phyloP scores from a whole-genome alignment of 2,329 filamentous ascomycete genomes.

The Nigrospora sphaerica region DNA sequence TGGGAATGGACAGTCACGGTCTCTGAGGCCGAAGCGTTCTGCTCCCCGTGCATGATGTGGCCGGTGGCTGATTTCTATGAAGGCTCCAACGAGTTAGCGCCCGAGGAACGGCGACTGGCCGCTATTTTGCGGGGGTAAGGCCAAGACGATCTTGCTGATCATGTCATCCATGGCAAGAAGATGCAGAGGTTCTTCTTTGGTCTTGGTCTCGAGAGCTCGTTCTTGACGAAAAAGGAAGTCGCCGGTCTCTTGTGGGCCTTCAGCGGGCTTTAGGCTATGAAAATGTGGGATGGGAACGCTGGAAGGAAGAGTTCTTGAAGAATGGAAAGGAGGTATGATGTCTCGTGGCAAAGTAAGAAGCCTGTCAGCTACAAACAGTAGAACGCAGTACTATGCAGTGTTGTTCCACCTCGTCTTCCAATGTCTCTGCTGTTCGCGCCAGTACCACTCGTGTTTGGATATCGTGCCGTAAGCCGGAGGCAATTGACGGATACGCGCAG shows the following conservation, averaged over 20 bases:
- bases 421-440: no score
- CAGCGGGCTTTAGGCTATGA: slow-evolving; percentile 6
- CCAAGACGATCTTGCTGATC: slow-evolving; percentile 10
- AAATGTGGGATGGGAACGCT: background rate
- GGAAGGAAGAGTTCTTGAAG: background rate
- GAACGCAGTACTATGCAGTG: no score
- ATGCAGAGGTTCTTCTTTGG: slow-evolving; percentile 16
- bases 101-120: slow-evolving; percentile 15
- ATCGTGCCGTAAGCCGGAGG: no score
- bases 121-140: slow-evolving; percentile 11
- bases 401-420: no score
- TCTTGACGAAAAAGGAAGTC: slow-evolving; percentile 3
- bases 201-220: slow-evolving; percentile 3
- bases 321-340: background rate
- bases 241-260: slow-evolving; percentile 8
- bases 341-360: no score
- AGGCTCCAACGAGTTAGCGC: slow-evolving; percentile 17
- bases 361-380: no score
- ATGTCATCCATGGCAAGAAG: slow-evolving; percentile 10
- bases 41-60: slow-evolving; percentile 26
- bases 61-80: slow-evolving; percentile 24
- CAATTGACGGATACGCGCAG: no score
- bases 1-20: slow-evolving; percentile 30
- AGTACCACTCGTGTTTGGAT: no score
- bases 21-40: slow-evolving; percentile 22